Base-by-base conservation (phyloP, 164 flowering plant species). In the Protea cynaroides region DNA sequence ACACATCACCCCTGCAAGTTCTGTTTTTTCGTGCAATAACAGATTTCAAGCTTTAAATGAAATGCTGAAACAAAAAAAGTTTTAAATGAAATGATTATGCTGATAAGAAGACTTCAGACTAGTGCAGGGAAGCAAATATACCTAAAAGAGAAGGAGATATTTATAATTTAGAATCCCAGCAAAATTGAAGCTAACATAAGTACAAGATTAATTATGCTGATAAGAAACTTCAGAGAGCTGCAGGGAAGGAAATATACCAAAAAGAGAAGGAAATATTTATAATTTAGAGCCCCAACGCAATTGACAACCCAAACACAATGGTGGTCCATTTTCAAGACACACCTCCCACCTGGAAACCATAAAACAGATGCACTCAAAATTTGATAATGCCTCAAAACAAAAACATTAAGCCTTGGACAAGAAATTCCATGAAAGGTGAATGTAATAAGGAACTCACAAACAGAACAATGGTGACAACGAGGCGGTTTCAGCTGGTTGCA, bases 261-360 rank as follows among this genome's bases (percentile, higher is more conserved):
- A 80, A 94, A 94, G 65, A 94, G 96, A 72, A 94, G 97, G 78
- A 94, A 94, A 64, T 79, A 89, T 78, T 94, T 94, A 73, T 95
- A 95, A 74, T 95, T 95, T 71, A 87, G 67, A 21, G 99, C 99
- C 53, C 99, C 99, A 36, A 95, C 92, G 68, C 99, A 95, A 73
- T 95, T 95, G 51, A 95, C 99, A 53, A 95, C 98, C 99, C 99
- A 95, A 6, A 95, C 98, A 72, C 99, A 95, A 61, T 95, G 99
- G 76, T 95, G 99, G 71, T 95, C 99, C 99, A 95, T 95, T 78
- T 95, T 95, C 64, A 95, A 80, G 24, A 95, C 77, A 74, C 99
- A 95, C 74, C 99, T 88, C 65, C 99, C 99, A 84, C 99, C 99
- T 95, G 75, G 75, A 55, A 70, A 71, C 18, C 55, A 56, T 34